Percentiles rank a stretch among this genome's conserved stretches.
These are phyloP conservation scores for Aphanomyces invadans DNA, from an alignment of 352 stramenopile species.

Conservation along the genomic window DNA sequence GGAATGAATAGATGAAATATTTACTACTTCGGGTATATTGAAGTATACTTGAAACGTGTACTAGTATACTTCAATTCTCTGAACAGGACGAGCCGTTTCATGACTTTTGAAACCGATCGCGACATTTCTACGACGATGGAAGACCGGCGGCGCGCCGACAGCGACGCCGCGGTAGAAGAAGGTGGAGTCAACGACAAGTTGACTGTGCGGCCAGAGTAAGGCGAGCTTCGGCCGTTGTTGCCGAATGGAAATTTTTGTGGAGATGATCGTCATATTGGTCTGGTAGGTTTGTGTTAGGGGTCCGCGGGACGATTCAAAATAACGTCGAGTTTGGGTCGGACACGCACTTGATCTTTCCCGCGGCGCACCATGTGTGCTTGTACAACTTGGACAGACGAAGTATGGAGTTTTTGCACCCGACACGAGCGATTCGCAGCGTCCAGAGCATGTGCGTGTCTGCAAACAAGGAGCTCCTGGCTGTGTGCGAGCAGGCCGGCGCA, in stretches of 20 bases:
- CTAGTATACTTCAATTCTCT: too few species aligned
- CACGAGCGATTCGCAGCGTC: slow-evolving; percentile 39
- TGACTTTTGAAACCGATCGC: neutral
- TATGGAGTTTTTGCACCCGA: slow-evolving; percentile 73
- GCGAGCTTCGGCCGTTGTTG: too few species aligned
- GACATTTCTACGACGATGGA: neutral
- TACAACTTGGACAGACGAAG: slow-evolving; percentile 46
- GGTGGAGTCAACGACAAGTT: slow-evolving; percentile 16
- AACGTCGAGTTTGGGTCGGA: slow-evolving; percentile 55
- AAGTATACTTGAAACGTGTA: too few species aligned
- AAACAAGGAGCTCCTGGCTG: slow-evolving; percentile 57
- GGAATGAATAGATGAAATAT: too few species aligned
- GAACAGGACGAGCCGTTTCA: neutral
- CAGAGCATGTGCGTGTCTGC: slow-evolving; percentile 62
- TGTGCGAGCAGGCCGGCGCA: slow-evolving; percentile 40
- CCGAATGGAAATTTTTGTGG: too few species aligned
- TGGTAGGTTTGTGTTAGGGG: slow-evolving; percentile 13
- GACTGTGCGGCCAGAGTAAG: slow-evolving; percentile 7
- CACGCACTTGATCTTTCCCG: slow-evolving; percentile 49
- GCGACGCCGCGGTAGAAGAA: neutral
- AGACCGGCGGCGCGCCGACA: slow-evolving; percentile 6
- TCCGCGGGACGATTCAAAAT: slow-evolving; percentile 19
- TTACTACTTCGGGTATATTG: too few species aligned
- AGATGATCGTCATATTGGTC: neutral
- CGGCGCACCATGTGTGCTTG: slow-evolving; percentile 51